Evolutionary conservation across 1,284 basidiomycete species (phyloP), one percentile per base, ranked within the genome.

Genomic region (Phellopilus nigrolimitatus): DNA sequence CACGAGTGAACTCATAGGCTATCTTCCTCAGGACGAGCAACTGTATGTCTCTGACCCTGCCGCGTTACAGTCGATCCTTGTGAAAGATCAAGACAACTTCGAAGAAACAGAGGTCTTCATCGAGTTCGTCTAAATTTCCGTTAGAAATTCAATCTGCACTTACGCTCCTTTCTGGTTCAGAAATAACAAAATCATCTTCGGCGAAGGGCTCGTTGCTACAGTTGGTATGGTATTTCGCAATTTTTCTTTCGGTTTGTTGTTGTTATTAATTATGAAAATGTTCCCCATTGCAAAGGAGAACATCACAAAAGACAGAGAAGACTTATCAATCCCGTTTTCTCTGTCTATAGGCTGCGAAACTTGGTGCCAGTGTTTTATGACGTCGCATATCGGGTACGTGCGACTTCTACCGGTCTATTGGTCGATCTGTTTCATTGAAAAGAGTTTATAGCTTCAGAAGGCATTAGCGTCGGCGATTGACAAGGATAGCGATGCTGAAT

Each of bases 11-110:
- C 27, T 25, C 10, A 10, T 15, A 38, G 15, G 15, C 5, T 28
- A 24, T 10, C 17, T 10, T 10, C 28, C 21, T 31, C 48, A 64
- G 63, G 57, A 59, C 9, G 41, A 59, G n/a, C 43, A 57, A 10
- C 56, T 65, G 2, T 62, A 57, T 37, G 56, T 64, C 8, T 56
- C 56, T 33, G 64, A 66, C 47, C 62, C 63, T 3, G 49, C 49
- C 9, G 61, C 62, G 7, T 40, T 65, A 31, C 57, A 64, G 22
- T 48, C 49, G 19, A 62, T 66, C 24, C n/a, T 62, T 21, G 58
- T 63, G 31, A 65, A 65, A 43, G 62, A 66, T 19, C 59, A 60
- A 42, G 45, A 58, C 37, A 41, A 49, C 9, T 64, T 57, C 41
- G 63, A 63, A 19, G 58, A 61, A 21, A 53, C 62, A 6, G 28